phyloP scores from a whole-genome alignment of 2,329 filamentous ascomycete species.

The Clathrospora elynae region DNA sequence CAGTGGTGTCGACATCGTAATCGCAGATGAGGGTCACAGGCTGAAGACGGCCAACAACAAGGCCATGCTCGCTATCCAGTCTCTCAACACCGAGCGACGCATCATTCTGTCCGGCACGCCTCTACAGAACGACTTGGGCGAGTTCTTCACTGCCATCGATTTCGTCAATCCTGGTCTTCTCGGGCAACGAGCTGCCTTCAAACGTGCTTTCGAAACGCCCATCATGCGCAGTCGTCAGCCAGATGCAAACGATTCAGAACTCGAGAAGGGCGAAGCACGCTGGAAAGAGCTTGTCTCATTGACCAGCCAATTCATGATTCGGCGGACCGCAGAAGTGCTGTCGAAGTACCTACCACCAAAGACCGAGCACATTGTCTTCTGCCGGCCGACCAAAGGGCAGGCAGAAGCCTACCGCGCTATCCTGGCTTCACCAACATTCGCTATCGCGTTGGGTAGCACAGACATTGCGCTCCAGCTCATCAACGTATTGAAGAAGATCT shows the following conservation, averaged over 20 bases:
- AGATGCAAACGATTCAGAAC: slow-evolving; percentile 63
- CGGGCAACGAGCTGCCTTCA: slow-evolving; percentile 66
- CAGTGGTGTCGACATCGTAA: slow-evolving; percentile 68
- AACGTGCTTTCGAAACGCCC: slow-evolving; percentile 67
- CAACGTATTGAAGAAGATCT: slow-evolving; percentile 74
- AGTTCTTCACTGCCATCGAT: slow-evolving; percentile 71
- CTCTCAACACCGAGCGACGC: slow-evolving; percentile 64
- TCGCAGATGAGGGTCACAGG: slow-evolving; percentile 72
- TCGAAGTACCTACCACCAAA: slow-evolving; percentile 69
- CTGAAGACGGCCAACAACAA: slow-evolving; percentile 73
- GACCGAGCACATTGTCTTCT: slow-evolving; percentile 70
- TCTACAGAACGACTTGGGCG: slow-evolving; percentile 69
- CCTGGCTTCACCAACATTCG: slow-evolving; percentile 67
- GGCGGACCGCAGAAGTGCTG: slow-evolving; percentile 69
- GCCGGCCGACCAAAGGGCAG: slow-evolving; percentile 65
- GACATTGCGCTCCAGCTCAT: slow-evolving; percentile 71
- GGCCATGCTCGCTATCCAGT: slow-evolving; percentile 67
- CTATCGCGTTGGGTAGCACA: slow-evolving; percentile 64
- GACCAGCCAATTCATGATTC: slow-evolving; percentile 68
- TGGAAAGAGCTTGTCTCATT: slow-evolving; percentile 65
- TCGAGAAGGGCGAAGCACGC: slow-evolving; percentile 67
- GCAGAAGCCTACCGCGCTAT: slow-evolving; percentile 66
- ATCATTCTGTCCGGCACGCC: slow-evolving; percentile 71
- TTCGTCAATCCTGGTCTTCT: slow-evolving; percentile 71
- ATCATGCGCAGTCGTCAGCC: slow-evolving; percentile 69